phyloP scores from a whole-genome alignment of 1,284 basidiomycete species.

The Fomes fomentarius region DNA sequence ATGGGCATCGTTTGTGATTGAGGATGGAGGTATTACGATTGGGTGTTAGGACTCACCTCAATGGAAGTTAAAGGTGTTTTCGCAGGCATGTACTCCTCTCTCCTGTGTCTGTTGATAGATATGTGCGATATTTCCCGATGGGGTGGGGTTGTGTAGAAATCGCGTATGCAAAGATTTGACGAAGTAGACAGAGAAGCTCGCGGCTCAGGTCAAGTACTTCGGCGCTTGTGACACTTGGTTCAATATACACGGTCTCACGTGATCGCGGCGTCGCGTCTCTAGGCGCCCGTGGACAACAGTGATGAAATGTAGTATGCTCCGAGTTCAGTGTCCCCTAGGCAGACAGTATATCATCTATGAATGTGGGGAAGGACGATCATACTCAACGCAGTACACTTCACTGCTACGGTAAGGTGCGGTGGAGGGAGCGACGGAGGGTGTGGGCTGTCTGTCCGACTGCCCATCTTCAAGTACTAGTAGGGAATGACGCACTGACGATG shows the following conservation, averaged over 20 bases:
- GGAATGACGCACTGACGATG: too few species aligned
- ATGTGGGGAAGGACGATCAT: too few species aligned
- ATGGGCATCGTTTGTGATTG: background rate
- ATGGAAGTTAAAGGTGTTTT: slow-evolving; percentile 21
- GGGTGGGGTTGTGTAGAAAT: background rate
- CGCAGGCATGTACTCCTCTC: slow-evolving; percentile 20
- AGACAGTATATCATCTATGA: too few species aligned
- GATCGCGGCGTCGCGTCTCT: slow-evolving; percentile 16
- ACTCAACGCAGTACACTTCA: too few species aligned
- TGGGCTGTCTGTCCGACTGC: too few species aligned
- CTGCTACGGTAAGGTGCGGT: too few species aligned
- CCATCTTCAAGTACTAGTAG: too few species aligned
- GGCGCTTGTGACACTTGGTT: slow-evolving; percentile 9
- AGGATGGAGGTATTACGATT: background rate
- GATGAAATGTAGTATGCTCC: too few species aligned
- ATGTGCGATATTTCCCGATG: background rate
- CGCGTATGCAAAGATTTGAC: background rate
- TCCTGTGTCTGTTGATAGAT: background rate
- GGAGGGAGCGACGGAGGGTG: too few species aligned
- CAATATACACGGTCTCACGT: slow-evolving; percentile 11
- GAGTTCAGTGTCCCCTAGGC: too few species aligned
- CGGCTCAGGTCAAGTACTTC: background rate
- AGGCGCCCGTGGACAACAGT: background rate
- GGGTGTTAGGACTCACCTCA: slow-evolving; percentile 14
- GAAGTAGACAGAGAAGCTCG: slow-evolving; percentile 1